Base-by-base conservation (phyloP, 2,329 filamentous ascomycete species). In the Annulohypoxylon truncatum region DNA sequence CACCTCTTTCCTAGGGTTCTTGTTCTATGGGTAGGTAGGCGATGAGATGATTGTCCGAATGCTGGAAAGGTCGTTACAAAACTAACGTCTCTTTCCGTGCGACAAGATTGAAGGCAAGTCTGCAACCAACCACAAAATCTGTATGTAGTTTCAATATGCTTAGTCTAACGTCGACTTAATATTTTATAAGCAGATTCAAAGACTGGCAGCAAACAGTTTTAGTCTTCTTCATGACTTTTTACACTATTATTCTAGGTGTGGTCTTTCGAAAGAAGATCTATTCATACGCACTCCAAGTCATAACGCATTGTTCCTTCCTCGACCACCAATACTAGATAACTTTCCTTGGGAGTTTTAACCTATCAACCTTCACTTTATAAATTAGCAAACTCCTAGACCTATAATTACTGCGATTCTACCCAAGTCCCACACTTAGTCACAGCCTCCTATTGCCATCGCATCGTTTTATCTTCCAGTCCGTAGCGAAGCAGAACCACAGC, bases 271-370 rank as follows among this genome's bases (percentile, higher is more conserved):
- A 38, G 20, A 12, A 18, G 13, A 6, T 33, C 15, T 22, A 4
- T 38, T 44, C 26, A 24, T 40, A 42, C 9, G 18, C 10, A n/a
- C 10, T 13, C 18, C 22, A n/a, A 60, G 6, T 24, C 18, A 61
- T 28, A 50, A 18, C 31, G 28, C 46, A 26, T 3, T 33, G 50
- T 44, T 24, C 51, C 33, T 61, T 61, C 33, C 44, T 13, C 22
- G 38, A 29, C 42, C 29, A 48, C 40, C 15, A 22, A 40, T 22
- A 42, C 12, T 38, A 15, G 28, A 20, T 54, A 44, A n/a, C 20
- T 24, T 26, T 29, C 4, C 28, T 5, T 4, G 10, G 42, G 4
- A n/a, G 2, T 15, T 15, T n/a, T n/a, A 15, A 3, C 22, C 29
- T 48, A 38, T 48, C 42, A 22, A 26, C 18, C 22, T 35, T 31